Evolutionary conservation across 768 basidiomycete genomes (phyloP), one percentile per base, ranked within the genome.

Genomic region (Phanerochaete sordida): DNA sequence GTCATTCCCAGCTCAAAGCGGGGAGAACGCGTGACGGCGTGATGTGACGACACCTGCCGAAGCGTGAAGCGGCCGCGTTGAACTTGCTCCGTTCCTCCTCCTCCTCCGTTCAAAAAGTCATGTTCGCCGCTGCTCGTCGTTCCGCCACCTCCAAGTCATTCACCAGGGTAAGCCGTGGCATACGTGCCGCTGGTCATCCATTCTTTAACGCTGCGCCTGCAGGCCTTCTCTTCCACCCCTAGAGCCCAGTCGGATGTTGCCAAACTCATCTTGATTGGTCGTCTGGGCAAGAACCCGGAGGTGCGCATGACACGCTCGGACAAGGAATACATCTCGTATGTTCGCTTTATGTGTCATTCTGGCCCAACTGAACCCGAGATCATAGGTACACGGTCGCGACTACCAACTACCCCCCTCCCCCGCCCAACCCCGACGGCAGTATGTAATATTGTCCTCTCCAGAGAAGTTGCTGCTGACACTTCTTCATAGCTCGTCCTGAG

Each of bases 331-430:
- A 77, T 92, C 44, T 72, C 80, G 91, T 93, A 66, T 51, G 88
- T 79, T 35, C 5, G 47, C 43, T 45, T 44, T 9, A 19, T n/a
- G 30, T 13, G 39, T 44, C 33, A 27, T 58, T 35, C 44, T n/a
- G 26, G 28, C 30, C 44, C 9, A 21, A 1, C 26, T 55, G 23
- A 33, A 57, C 31, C 26, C 23, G 30, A 26, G 2, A 33, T 31
- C 35, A 27, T 28, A 93, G 91, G 15, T 95, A 95, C 71, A 79
- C 81, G 11, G 84, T 95, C 57, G 93, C 87, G 13, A 95, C 93
- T 3, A 75, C 73, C 51, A 88, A 85, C 73, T 84, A 76, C 64
- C 77, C 80, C 2, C 79, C 81, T 52, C 84, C 83, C 19, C 81
- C 85, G 33, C 76, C 78, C 11, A 81, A 81, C 51, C 79, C 82